Conservation (phyloP, 169 alveolate genomes). For the Plasmodium vinckei region DNA sequence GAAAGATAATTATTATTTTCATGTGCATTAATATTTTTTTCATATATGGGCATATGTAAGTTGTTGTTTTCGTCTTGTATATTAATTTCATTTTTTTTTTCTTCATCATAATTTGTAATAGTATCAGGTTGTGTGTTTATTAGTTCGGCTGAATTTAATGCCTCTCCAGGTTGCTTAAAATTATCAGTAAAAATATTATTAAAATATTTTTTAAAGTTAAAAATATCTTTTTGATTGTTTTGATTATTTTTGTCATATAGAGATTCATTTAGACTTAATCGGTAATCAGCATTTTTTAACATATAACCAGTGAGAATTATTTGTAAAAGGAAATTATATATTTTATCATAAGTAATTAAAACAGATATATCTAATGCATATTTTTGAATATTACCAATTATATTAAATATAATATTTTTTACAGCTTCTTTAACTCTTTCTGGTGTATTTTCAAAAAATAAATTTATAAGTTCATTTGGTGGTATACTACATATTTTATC, state of each 20-base stretch:
- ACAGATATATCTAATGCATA: constrained; percentile 87
- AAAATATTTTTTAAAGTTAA: constrained; percentile 61
- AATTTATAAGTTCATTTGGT: constrained; percentile 81
- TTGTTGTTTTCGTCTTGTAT: not conserved
- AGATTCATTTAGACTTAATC: constrained; percentile 81
- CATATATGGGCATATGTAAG: not conserved
- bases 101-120: not conserved
- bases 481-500: constrained; percentile 73
- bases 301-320: constrained; percentile 87
- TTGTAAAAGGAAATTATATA: constrained; percentile 82
- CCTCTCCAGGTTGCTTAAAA: constrained; percentile 11
- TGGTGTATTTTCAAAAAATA: constrained; percentile 83
- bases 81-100: not conserved
- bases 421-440: constrained; percentile 87
- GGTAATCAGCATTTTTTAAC: constrained; percentile 88
- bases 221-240: constrained; percentile 25
- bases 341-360: constrained; percentile 84
- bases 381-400: constrained; percentile 85
- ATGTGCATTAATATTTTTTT: not conserved
- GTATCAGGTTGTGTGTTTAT: not conserved
- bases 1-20: not conserved
- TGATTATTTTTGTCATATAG: constrained; percentile 63
- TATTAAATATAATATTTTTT: constrained; percentile 82
- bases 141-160: constrained; percentile 25
- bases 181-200: constrained; percentile 36